These are phyloP conservation scores for Oidium heveae DNA, from an alignment of 2,329 filamentous ascomycete species.

Conservation along the genomic window DNA sequence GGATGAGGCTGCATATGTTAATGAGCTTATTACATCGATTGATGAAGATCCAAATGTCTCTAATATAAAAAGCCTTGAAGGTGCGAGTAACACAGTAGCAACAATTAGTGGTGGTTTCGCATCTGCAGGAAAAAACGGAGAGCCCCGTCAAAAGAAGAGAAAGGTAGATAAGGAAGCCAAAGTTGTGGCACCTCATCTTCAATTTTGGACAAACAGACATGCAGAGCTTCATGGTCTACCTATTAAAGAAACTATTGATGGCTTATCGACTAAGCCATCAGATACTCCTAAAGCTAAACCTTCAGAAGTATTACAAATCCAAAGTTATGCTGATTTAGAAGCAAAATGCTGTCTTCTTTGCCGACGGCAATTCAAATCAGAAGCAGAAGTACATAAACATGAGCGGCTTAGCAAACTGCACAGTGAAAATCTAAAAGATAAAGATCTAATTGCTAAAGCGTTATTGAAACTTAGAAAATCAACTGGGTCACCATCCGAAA, in stretches of 20 bases:
- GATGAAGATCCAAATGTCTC: constrained; percentile 18
- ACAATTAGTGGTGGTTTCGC: constrained; percentile 15
- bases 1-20: constrained; percentile 49
- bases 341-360: constrained; percentile 36
- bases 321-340: constrained; percentile 34
- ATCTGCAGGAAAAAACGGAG: constrained; percentile 14
- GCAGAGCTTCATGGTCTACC: constrained; percentile 35
- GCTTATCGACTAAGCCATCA: constrained; percentile 4
- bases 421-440: constrained; percentile 25
- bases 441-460: constrained; percentile 19
- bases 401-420: constrained; percentile 32
- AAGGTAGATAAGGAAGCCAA: constrained; percentile 27
- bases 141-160: constrained; percentile 24
- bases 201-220: constrained; percentile 47
- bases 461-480: constrained; percentile 16
- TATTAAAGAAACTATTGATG: constrained; percentile 13
- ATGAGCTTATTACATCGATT: constrained; percentile 31
- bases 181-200: constrained; percentile 35
- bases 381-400: constrained; percentile 30
- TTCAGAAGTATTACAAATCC: constrained; percentile 16
- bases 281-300: constrained; percentile 2
- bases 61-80: constrained; percentile 10
- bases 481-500: constrained; percentile 5
- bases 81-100: constrained; percentile 15
- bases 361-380: constrained; percentile 28